Conservation (phyloP, 1,284 basidiomycete genomes). For the Grifola frondosa region DNA sequence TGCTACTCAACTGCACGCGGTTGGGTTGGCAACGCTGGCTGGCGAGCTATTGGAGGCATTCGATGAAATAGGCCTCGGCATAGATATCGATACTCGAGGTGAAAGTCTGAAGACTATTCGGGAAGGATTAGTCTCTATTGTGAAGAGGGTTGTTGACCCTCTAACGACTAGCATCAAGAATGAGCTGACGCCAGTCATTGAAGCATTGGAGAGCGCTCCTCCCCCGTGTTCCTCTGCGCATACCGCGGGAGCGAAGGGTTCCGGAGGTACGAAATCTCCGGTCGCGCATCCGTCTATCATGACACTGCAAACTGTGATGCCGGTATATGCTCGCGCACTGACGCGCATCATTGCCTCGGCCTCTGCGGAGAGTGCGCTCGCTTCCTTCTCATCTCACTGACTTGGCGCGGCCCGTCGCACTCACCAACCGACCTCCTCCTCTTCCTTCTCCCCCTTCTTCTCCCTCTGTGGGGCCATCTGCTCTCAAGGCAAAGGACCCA, state of each 20-base stretch:
- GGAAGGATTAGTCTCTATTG: conserved; percentile 64
- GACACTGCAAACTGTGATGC: conserved; percentile 55
- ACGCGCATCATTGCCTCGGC: conserved; percentile 53
- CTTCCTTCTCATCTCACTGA: conserved; percentile 67
- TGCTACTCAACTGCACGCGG: conserved; percentile 67
- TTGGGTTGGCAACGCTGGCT: conserved; percentile 64
- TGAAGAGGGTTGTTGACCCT: conserved; percentile 65
- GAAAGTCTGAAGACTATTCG: conserved; percentile 66
- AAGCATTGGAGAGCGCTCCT: conserved; percentile 53
- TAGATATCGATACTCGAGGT: conserved; percentile 57
- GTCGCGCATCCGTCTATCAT: conserved; percentile 59
- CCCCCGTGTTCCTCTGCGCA: conserved; percentile 19
- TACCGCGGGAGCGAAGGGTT: conserved; percentile 34
- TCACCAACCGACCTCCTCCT: conserved; percentile 55
- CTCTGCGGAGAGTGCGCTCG: conserved; percentile 56
- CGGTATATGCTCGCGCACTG: conserved; percentile 58
- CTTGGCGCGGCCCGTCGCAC: conserved; percentile 73
- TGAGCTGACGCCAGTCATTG: conserved; percentile 59
- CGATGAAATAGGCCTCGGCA: conserved; percentile 60
- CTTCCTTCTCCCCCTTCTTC: conserved; percentile 45
- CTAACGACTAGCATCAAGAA: conserved; percentile 59
- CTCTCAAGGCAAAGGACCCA: conserved; percentile 30
- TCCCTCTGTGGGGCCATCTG: conserved; percentile 34
- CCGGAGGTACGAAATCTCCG: conserved; percentile 37
- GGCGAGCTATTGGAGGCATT: conserved; percentile 71